Evolutionary conservation across 2,329 filamentous ascomycete species (phyloP), one percentile per base, ranked within the genome.

Genomic region (Botrytis deweyae): DNA sequence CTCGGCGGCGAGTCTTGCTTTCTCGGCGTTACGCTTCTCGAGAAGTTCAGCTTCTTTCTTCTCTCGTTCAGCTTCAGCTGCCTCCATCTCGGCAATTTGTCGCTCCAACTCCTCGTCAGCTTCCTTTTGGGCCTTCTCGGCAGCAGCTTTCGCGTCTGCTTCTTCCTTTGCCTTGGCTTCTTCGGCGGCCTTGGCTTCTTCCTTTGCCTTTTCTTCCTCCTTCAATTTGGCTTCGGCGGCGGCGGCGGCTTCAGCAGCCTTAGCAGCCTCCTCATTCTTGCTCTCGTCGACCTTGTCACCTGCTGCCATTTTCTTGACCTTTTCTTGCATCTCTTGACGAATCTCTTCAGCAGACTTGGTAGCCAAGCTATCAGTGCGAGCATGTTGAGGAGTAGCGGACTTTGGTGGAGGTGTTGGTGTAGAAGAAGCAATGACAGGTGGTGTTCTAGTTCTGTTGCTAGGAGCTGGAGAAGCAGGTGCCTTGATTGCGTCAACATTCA

Each of bases 341-440:
- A 93, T 93, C 83, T 97, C 92, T 81, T 95, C 92, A 52, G 89
- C 88, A 1, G 92, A 92, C 87, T 96, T 96, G 16, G 84, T 86
- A 33, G 84, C 82, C n/a, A 84, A 88, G 83, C 91, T 95, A 70
- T 97, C 93, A 25, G 89, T 87, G 61, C 93, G 91, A 72, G 84
- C 84, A 79, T 96, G 93, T 33, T 91, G 80, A 72, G 86, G 87
- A 78, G 89, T 94, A 16, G 88, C 85, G 4, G 91, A 86, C 80
- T 94, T 94, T 38, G 93, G 93, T 20, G 94, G 93, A 14, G 93
- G 93, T 0, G 94, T 95, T 5, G 91, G 89, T 0, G 92, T 90
- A 36, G 71, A 69, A 4, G 93, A 92, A 14, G 93, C 90, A 70
- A 94, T 89, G 36, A 93, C 87, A 10, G 84, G 83, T 74, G 86